Evolutionary conservation across 1,139 yeast species (phyloP).

Genomic region (Meyerozyma guilliermondii): DNA sequence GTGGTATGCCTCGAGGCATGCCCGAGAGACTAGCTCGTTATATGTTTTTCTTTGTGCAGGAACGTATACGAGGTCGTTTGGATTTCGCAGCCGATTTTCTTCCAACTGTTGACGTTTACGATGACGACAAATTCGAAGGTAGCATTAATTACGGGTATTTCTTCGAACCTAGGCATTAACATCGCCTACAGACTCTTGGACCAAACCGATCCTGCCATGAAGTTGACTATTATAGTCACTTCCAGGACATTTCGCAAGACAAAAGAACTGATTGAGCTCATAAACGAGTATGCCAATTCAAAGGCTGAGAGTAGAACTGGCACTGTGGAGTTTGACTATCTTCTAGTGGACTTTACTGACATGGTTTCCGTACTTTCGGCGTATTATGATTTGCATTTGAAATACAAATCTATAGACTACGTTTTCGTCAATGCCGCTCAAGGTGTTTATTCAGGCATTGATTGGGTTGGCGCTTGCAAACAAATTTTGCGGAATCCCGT

Average conservation of each 20-base stretch:
- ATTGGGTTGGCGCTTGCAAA: constrained; percentile 71
- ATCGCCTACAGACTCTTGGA: constrained; percentile 76
- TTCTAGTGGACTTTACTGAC: constrained; percentile 81
- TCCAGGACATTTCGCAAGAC: constrained; percentile 85
- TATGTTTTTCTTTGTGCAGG: background rate
- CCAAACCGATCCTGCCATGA: constrained; percentile 43
- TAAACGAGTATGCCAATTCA: constrained; percentile 47
- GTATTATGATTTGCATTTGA: constrained; percentile 59
- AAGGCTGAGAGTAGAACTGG: constrained; percentile 37
- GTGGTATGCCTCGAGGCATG: no score
- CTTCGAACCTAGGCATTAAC: constrained; percentile 77
- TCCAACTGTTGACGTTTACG: background rate
- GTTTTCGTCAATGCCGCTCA: constrained; percentile 86
- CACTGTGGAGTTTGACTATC: constrained; percentile 75
- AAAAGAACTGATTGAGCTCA: constrained; percentile 62
- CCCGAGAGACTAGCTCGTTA: no score
- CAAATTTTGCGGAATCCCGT: constrained; percentile 64
- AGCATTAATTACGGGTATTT: constrained; percentile 43
- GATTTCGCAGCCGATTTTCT: background rate
- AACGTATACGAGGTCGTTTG: background rate
- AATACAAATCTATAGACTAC: constrained; percentile 66
- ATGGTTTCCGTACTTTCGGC: constrained; percentile 84
- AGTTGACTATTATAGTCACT: constrained; percentile 77
- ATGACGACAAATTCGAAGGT: constrained; percentile 19
- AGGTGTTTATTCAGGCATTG: constrained; percentile 80